Base-by-base conservation (phyloP, 1,139 yeast species). In the Saccharomycopsis crataegensis region DNA sequence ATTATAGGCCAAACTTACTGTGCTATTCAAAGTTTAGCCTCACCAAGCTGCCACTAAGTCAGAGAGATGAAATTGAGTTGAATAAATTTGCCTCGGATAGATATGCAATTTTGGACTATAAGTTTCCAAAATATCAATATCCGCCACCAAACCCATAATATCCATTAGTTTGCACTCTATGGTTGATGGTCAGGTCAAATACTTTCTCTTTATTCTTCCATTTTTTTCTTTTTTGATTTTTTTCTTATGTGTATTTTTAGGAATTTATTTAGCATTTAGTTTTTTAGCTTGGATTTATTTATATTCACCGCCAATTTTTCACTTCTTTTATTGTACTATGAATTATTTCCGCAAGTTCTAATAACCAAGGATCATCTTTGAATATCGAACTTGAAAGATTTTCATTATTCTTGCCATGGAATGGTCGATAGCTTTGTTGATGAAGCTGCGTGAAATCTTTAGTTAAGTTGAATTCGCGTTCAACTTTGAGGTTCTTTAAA, bases 321-420 rank as follows among this genome's bases (percentile, higher is more conserved):
- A 36, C n/a, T n/a, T 36, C n/a, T 8, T 36, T 36, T 5, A 11
- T 36, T n/a, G 11, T 36, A n/a, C 40, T 36, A 36, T 36, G 40
- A 11, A 22, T 42, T 14, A 42, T 42, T 42, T 22, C 28, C 8
- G 51, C 51, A 16, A 17, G 33, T 7, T 38, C 17, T 16, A 49
- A 12, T 31, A 49, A 14, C 52, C 52, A 49, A 14, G 50, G 50
- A 37, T 49, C 52, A 34, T 31, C 17, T n/a, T 32, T 42, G 11
- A n/a, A n/a, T 11, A 42, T 41, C 12, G 8, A 9, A 7, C 12
- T 3, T 42, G n/a, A 42, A 17, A 6, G 8, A 6, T 16, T 7
- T n/a, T 46, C 45, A 32, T 9, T 37, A 14, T 11, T 8, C 12
- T 11, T 11, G 14, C n/a, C 8, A 11, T 4, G 14, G 8, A 8